phyloP scores from a whole-genome alignment of 2,329 filamentous ascomycete species.

The Fusarium scirpi region DNA sequence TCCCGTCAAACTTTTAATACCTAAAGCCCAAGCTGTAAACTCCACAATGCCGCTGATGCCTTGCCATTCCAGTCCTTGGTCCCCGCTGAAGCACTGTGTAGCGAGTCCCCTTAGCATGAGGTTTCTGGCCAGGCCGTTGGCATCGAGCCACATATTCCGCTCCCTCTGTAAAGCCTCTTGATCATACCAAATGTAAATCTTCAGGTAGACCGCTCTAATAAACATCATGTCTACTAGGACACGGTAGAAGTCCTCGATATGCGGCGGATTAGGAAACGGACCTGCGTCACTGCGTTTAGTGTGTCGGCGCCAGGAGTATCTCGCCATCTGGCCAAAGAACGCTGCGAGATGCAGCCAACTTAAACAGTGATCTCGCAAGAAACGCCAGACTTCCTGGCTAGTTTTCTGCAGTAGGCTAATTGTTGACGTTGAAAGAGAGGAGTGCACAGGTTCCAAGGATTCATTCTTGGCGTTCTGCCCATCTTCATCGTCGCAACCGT shows the following conservation, averaged over 20 bases:
- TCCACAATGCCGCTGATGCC: not conserved
- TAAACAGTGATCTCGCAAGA: not conserved
- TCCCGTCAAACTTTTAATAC: not conserved
- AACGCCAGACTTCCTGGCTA: not conserved
- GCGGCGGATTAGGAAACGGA: not conserved
- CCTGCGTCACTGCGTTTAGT: not conserved
- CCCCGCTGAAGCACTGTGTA: constrained; percentile 15
- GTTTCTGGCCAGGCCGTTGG: constrained; percentile 49
- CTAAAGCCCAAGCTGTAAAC: not conserved
- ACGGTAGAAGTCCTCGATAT: not conserved
- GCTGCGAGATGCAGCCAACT: not conserved
- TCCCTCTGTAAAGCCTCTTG: constrained; percentile 41
- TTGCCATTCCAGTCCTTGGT: not conserved
- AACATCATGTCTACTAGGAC: constrained; percentile 22
- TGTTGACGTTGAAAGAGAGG: not conserved
- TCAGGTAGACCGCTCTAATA: not conserved
- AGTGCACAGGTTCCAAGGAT: not conserved
- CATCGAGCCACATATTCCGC: constrained; percentile 48
- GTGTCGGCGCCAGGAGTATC: not conserved
- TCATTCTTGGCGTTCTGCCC: not conserved
- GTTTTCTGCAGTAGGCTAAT: not conserved
- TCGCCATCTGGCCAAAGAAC: not conserved
- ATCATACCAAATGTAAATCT: constrained; percentile 7
- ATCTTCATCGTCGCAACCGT: not conserved
- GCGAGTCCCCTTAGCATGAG: constrained; percentile 43